Percentiles rank a stretch among this genome's conserved stretches.
Conservation (phyloP, 2,329 filamentous ascomycete genomes). For the Sporothrix curviconia region DNA sequence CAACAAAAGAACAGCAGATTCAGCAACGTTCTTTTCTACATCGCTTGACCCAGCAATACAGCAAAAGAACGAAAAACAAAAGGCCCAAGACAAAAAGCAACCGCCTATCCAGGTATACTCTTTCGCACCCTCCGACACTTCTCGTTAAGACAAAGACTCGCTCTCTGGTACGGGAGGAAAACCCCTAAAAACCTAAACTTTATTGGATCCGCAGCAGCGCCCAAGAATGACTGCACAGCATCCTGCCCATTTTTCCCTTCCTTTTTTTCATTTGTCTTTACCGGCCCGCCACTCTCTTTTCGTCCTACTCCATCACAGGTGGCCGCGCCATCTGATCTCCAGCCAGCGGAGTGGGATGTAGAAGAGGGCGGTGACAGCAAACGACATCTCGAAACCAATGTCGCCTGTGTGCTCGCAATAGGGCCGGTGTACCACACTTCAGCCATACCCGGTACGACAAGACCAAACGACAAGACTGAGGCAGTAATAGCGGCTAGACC, state of each 20-base stretch:
- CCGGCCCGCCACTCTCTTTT: background rate
- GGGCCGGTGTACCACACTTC: conserved; percentile 57
- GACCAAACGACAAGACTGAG: conserved; percentile 38
- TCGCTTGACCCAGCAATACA: no score
- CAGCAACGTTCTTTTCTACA: no score
- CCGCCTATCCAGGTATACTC: background rate
- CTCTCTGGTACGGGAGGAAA: background rate
- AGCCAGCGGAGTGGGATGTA: conserved; percentile 42
- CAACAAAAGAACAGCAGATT: background rate
- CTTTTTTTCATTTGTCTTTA: no score
- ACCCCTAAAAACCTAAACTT: background rate
- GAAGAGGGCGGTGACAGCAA: conserved; percentile 42
- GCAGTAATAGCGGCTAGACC: conserved; percentile 43
- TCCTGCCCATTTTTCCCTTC: no score
- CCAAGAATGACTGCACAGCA: no score
- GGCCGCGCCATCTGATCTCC: conserved; percentile 32
- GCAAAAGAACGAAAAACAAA: background rate
- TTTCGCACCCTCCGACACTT: background rate
- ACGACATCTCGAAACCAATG: conserved; percentile 59
- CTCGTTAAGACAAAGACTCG: background rate
- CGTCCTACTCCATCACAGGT: conserved; percentile 20
- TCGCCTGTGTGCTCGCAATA: conserved; percentile 55
- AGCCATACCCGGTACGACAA: conserved; percentile 54
- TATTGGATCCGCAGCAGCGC: no score
- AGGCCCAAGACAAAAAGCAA: background rate